Evolutionary conservation across 2,329 filamentous ascomycete species (phyloP).

Genomic region (Pseudogymnoascus sp.): DNA sequence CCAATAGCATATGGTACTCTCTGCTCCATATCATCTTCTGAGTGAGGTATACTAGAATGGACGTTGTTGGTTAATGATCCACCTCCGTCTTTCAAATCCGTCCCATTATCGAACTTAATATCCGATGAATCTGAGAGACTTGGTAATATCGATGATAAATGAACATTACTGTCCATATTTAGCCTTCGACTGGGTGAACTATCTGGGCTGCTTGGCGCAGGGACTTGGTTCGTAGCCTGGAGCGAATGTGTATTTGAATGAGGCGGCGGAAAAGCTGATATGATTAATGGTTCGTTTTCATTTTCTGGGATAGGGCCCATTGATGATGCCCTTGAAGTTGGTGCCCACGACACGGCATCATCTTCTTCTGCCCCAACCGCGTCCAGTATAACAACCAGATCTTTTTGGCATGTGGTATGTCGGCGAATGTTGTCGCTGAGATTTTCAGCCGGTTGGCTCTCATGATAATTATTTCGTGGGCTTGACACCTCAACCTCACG

Average conservation of each 20-base stretch:
- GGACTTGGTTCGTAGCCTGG: not conserved
- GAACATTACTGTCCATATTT: not conserved
- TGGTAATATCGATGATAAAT: not conserved
- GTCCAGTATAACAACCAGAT: not conserved
- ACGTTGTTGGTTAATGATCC: not conserved
- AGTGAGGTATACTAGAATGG: not conserved
- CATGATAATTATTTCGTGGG: not conserved
- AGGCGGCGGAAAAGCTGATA: not conserved
- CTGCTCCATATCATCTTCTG: constrained; percentile 2
- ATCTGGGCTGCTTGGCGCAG: not conserved
- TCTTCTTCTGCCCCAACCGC: not conserved
- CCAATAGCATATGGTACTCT: not conserved
- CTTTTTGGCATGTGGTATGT: not conserved
- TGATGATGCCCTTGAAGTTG: not conserved
- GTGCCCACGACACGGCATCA: not conserved
- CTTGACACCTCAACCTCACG: not conserved
- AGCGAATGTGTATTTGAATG: not conserved
- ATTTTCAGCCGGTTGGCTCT: not conserved
- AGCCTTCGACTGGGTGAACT: not conserved
- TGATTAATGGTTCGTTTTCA: not conserved
- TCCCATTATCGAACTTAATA: not conserved
- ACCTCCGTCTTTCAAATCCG: not conserved
- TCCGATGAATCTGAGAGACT: not conserved
- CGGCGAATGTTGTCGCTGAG: not conserved
- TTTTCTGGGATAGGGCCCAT: not conserved